A percentile compares a stretch with the other conserved stretches of the same genome.
These are phyloP conservation scores for Schwanniomyces pseudopolymorphus DNA, from an alignment of 805 yeast species.

Conservation along the genomic window DNA sequence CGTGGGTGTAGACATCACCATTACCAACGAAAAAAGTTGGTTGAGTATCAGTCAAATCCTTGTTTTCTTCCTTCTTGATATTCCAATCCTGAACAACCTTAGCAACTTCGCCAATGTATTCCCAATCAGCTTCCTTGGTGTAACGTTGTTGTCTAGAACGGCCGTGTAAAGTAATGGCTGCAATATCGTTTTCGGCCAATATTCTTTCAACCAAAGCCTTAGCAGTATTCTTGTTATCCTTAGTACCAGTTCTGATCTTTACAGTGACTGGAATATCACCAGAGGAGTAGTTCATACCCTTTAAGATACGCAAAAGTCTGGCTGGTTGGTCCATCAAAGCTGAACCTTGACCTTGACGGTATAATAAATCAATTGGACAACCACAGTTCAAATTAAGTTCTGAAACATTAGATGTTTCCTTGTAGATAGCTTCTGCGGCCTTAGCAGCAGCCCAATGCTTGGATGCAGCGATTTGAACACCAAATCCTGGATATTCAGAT, in stretches of 20 bases:
- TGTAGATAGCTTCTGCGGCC: slow-evolving; percentile 78
- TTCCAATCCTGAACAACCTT: slow-evolving; percentile 59
- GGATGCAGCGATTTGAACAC: slow-evolving; percentile 88
- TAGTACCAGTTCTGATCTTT: slow-evolving; percentile 89
- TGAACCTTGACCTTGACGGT: slow-evolving; percentile 92
- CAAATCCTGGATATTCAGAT: slow-evolving; percentile 83
- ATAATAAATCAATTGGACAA: slow-evolving; percentile 95
- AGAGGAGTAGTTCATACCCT: slow-evolving; percentile 84
- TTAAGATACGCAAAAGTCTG: slow-evolving; percentile 69
- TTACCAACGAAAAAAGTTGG: slow-evolving; percentile 88
- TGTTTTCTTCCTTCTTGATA: slow-evolving; percentile 56
- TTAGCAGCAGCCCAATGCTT: slow-evolving; percentile 93
- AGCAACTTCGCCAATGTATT: slow-evolving; percentile 76
- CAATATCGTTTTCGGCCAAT: slow-evolving; percentile 75
- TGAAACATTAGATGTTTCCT: slow-evolving; percentile 58
- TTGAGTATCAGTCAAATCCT: slow-evolving; percentile 54
- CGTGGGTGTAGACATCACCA: slow-evolving; percentile 85
- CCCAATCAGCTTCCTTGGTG: slow-evolving; percentile 91
- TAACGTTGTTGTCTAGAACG: slow-evolving; percentile 95
- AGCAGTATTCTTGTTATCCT: slow-evolving; percentile 87
- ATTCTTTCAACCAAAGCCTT: slow-evolving; percentile 67
- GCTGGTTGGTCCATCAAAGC: slow-evolving; percentile 91
- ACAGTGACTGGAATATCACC: slow-evolving; percentile 92
- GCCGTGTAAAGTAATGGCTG: slow-evolving; percentile 93
- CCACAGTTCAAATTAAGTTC: slow-evolving; percentile 94